Base-by-base conservation (phyloP, 2,329 filamentous ascomycete genomes). In the Phialophora tarda region DNA sequence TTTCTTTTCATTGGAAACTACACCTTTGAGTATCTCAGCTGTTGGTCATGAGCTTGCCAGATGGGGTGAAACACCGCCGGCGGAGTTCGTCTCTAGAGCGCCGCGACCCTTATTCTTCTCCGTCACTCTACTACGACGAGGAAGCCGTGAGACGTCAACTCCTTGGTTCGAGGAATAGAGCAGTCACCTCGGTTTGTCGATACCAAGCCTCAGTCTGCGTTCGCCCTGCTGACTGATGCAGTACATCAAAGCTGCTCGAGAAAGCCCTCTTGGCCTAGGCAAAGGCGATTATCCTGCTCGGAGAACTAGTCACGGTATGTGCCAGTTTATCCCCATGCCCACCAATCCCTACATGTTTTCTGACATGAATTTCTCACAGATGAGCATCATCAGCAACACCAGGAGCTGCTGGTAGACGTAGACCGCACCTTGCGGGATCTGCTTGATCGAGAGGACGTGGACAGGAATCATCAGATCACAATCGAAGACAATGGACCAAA, bases 401-500 rank as follows among this genome's bases (percentile, higher is more conserved):
- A 92, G 68, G 90, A 89, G 72, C 97, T 96, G 78, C 85, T 96
- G 44, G 88, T 98, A 77, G 87, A 95, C 73, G 93, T 98, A 74
- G 90, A 96, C 57, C 83, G 87, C 24, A 97, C 93, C 0, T 84
- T 97, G 64, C 85, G 93, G 75, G 89, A 86, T 66, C 84, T 99
- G 53, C 84, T 92, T 68, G 87, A 88, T 44, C 90, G 94, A 71
- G 95, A 99, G 78, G 95, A 99, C 75, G 96, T 93, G 32, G 93
- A 99, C 79, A 84, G 87, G 64, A 97, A 99, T 78, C 91, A 92
- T 84, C 93, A 98, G 78, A 99, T 99, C 77, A 99, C 95, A 32
- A 96, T 98, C 73, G 95, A 98, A 76, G 95, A 99, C 80, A 86
- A 87, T 70, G 95, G 95, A 0, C 94, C 95, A 58, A 99, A 98